Evolutionary conservation across 345 rosid species (phyloP).

Genomic region (Rhodamnia rubescens): DNA sequence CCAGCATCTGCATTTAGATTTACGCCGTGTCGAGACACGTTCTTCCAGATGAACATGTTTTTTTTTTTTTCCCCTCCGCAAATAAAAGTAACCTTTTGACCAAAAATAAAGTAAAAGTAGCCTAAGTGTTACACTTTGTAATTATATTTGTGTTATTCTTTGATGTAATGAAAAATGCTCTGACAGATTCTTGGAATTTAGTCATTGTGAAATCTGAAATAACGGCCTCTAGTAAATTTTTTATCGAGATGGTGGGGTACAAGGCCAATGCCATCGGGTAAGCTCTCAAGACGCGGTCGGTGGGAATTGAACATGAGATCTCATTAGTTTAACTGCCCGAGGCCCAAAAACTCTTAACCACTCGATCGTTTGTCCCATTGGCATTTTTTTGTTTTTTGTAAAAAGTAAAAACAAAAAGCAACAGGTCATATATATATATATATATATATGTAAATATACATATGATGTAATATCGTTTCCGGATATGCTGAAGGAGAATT

Average conservation of each 20-base stretch:
- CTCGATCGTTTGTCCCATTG: too few relatives aligned
- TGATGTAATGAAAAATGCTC: neutral
- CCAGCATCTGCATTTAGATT: neutral
- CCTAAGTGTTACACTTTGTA: neutral
- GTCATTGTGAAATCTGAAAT: neutral
- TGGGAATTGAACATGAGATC: too few relatives aligned
- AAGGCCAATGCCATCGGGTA: too few relatives aligned
- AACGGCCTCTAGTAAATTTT: neutral
- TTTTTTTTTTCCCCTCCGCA: neutral
- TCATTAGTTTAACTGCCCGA: too few relatives aligned
- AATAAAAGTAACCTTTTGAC: neutral
- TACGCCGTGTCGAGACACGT: neutral
- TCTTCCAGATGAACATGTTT: neutral
- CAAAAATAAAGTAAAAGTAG: neutral
- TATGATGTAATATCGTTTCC: neutral
- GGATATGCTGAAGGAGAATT: neutral
- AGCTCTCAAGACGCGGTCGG: too few relatives aligned
- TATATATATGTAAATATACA: too few relatives aligned
- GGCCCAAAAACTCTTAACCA: too few relatives aligned
- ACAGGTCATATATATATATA: neutral
- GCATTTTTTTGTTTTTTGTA: neutral
- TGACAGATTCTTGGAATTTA: neutral
- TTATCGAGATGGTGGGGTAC: too few relatives aligned
- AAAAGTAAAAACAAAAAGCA: neutral
- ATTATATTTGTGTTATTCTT: neutral